Evolutionary conservation across 352 stramenopile genomes (phyloP).

Genomic region (Pythium chondricola): DNA sequence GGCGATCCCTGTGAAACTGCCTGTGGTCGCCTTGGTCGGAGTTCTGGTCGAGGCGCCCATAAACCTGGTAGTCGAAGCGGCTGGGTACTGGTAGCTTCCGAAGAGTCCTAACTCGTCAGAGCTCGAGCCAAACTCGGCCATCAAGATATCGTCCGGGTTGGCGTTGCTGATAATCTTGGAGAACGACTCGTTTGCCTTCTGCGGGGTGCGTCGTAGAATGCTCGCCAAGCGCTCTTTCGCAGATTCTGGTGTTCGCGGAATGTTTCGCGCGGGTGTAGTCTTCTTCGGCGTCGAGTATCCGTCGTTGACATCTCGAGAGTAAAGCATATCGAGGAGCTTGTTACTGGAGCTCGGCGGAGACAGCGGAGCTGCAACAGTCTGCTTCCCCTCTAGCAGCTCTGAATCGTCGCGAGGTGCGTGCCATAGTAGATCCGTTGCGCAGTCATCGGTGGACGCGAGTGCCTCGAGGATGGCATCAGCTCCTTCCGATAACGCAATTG

Average conservation of each 20-base stretch:
- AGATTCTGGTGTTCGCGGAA: neutral
- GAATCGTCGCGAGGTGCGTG: neutral
- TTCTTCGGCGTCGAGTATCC: constrained; percentile 8
- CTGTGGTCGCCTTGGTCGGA: neutral
- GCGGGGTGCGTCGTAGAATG: constrained; percentile 7
- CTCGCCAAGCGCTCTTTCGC: neutral
- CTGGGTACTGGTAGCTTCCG: constrained; percentile 24
- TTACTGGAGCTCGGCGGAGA: constrained; percentile 5
- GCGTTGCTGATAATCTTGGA: constrained; percentile 25
- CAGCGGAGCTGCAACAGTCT: no score
- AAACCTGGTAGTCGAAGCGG: constrained; percentile 8
- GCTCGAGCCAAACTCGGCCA: constrained; percentile 19
- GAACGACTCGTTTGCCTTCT: constrained; percentile 9
- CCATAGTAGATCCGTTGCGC: constrained; percentile 5
- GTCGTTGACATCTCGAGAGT: constrained; percentile 9
- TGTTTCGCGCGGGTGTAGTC: neutral
- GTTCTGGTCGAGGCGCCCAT: neutral
- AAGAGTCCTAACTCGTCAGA: constrained; percentile 23
- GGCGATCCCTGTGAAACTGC: neutral
- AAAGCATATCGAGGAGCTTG: constrained; percentile 12
- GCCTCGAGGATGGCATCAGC: constrained; percentile 14
- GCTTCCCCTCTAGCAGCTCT: no score
- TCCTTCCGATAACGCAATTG: constrained; percentile 10
- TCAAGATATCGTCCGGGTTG: constrained; percentile 24
- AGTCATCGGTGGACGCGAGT: constrained; percentile 6